phyloP scores from a whole-genome alignment of 495 filamentous ascomycete species.

The Aspergillus mulundensis region DNA sequence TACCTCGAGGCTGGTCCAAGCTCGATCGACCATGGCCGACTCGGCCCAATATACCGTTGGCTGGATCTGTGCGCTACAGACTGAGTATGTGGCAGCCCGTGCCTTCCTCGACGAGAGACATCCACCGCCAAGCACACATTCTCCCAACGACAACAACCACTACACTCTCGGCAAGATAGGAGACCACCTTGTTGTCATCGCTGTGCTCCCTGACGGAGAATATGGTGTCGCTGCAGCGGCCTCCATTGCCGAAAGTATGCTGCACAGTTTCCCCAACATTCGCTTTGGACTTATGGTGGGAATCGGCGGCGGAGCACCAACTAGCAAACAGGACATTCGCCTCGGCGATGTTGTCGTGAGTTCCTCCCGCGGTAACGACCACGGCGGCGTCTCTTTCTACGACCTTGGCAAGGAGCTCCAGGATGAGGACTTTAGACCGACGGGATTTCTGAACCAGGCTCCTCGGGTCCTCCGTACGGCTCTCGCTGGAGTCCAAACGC shows the following conservation, averaged over 20 bases:
- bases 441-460: too few species aligned
- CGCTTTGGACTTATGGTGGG: conserved; percentile 15
- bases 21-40: background rate
- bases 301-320: conserved; percentile 3
- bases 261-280: conserved; percentile 10
- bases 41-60: conserved; percentile 13
- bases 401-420: too few species aligned
- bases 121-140: background rate
- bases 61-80: conserved; percentile 13
- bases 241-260: conserved; percentile 4
- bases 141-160: conserved; percentile 14
- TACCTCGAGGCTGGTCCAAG: too few species aligned
- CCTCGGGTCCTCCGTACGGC: conserved; percentile 13
- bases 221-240: conserved; percentile 9
- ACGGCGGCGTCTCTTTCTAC: too few species aligned
- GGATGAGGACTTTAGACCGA: too few species aligned
- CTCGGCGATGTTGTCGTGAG: too few species aligned
- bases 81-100: conserved; percentile 14
- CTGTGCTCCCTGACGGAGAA: conserved; percentile 10
- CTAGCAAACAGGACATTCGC: conserved; percentile 7
- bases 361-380: too few species aligned
- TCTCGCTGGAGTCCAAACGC: background rate
- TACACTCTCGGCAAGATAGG: conserved; percentile 15
- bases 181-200: conserved; percentile 13
- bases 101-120: conserved; percentile 14